phyloP scores from a whole-genome alignment of 148 eudicot genomes.

The Amaranthus cruentus region DNA sequence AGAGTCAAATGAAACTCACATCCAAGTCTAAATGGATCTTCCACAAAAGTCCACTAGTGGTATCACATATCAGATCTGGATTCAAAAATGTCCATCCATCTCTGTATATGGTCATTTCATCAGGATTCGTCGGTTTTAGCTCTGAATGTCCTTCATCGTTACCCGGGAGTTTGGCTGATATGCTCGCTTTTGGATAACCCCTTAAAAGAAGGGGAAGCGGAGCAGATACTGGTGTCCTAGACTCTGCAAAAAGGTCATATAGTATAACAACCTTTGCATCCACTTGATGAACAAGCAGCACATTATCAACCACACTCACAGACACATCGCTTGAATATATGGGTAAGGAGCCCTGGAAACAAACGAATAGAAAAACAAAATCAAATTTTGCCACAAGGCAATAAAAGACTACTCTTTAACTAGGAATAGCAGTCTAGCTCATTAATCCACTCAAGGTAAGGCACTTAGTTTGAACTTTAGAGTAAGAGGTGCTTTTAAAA shows the following conservation, averaged over 20 bases:
- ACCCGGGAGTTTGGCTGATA: constrained; percentile 32
- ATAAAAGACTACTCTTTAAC: not conserved
- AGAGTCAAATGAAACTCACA: constrained; percentile 40
- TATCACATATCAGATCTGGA: constrained; percentile 88
- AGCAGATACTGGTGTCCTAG: constrained; percentile 91
- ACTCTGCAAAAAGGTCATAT: constrained; percentile 84
- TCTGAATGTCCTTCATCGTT: constrained; percentile 45
- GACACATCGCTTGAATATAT: constrained; percentile 81
- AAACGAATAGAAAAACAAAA: constrained; percentile 7
- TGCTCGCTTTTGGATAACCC: constrained; percentile 41
- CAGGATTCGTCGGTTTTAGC: constrained; percentile 31
- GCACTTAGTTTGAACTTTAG: not conserved
- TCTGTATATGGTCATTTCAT: constrained; percentile 53
- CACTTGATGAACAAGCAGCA: constrained; percentile 93
- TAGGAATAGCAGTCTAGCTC: not conserved
- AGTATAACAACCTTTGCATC: constrained; percentile 94
- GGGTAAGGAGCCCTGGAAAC: constrained; percentile 85
- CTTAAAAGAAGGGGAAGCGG: constrained; percentile 90
- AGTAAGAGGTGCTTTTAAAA: not conserved
- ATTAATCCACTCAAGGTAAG: not conserved
- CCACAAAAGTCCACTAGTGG: constrained; percentile 72
- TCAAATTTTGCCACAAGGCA: not conserved
- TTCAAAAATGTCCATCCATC: constrained; percentile 87
- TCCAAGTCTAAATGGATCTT: constrained; percentile 87
- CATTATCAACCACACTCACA: constrained; percentile 89